Conservation (phyloP, 345 rosid species). For the Lumnitzera littorea region DNA sequence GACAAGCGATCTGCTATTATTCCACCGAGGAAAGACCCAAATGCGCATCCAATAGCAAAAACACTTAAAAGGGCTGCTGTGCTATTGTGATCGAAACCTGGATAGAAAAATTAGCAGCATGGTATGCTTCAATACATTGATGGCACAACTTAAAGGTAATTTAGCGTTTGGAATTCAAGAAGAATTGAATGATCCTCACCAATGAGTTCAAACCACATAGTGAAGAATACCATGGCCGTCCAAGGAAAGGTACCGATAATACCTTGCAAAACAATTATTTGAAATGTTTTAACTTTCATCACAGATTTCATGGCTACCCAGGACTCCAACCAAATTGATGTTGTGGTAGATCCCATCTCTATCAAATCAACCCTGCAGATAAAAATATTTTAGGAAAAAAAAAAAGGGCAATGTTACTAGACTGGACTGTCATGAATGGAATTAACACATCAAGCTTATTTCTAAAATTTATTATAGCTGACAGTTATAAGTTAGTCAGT, state of each 20-base stretch:
- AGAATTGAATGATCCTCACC: slow-evolving; percentile 28
- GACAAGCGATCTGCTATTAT: slow-evolving; percentile 68
- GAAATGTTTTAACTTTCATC: slow-evolving; percentile 71
- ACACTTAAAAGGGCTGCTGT: slow-evolving; percentile 75
- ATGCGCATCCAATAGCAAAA: slow-evolving; percentile 72
- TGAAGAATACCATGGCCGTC: slow-evolving; percentile 96
- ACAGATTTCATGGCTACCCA: slow-evolving; percentile 67
- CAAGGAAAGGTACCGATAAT: slow-evolving; percentile 82
- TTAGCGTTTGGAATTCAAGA: neutral
- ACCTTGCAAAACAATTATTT: slow-evolving; percentile 85
- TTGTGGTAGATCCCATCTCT: slow-evolving; percentile 25
- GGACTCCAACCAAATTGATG: slow-evolving; percentile 69
- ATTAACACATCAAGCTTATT: too few relatives aligned
- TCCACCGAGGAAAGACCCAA: slow-evolving; percentile 74
- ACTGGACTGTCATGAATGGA: too few relatives aligned
- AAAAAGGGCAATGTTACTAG: slow-evolving; percentile 2
- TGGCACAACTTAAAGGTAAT: too few relatives aligned
- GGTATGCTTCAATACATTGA: neutral
- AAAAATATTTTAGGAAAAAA: too few relatives aligned
- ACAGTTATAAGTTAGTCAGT: too few relatives aligned
- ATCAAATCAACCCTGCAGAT: slow-evolving; percentile 43
- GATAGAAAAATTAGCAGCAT: slow-evolving; percentile 1
- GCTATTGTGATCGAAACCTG: slow-evolving; percentile 74
- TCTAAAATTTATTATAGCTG: too few relatives aligned
- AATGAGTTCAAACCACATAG: slow-evolving; percentile 95